A percentile compares a stretch with the other conserved stretches of the same genome.
Conservation (phyloP, 78 protist species). For the slime mould (Dictyostelium discoideum) region DNA sequence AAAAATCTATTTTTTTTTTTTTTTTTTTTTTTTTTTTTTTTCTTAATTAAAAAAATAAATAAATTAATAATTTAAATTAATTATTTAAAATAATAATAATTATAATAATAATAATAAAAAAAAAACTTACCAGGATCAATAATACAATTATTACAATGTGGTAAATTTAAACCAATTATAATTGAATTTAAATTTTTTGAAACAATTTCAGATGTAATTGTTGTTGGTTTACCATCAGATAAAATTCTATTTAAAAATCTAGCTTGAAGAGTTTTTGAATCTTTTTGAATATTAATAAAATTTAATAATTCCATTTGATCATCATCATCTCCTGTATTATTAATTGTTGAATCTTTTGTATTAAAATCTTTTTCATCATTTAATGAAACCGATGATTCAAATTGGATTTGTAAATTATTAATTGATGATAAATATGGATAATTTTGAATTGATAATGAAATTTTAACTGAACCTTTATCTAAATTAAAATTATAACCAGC, state of each 20-base stretch:
- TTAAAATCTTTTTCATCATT: not conserved
- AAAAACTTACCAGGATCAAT: slow-evolving; percentile 34
- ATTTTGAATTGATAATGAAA: not conserved
- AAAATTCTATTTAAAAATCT: slow-evolving; percentile 10
- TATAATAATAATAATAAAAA: not conserved
- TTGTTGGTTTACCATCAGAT: slow-evolving; percentile 23
- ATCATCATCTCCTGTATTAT: not conserved
- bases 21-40: no score
- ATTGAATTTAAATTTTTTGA: not conserved
- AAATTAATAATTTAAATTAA: not conserved
- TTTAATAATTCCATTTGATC: not conserved
- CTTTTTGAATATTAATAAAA: slow-evolving; percentile 13
- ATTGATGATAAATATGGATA: not conserved
- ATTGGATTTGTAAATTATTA: slow-evolving; percentile 1
- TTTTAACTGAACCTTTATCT: not conserved
- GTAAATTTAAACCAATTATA: slow-evolving; percentile 21
- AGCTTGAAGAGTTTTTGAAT: slow-evolving; percentile 31
- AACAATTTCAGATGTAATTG: not conserved
- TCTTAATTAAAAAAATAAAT: not conserved
- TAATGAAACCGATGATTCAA: not conserved
- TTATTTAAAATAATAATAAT: not conserved
- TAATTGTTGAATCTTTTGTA: not conserved
- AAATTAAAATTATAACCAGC: not conserved
- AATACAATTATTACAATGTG: not conserved
- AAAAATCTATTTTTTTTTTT: not conserved